phyloP scores from a whole-genome alignment of 2,329 filamentous ascomycete species.

The Apiospora malaysiana region DNA sequence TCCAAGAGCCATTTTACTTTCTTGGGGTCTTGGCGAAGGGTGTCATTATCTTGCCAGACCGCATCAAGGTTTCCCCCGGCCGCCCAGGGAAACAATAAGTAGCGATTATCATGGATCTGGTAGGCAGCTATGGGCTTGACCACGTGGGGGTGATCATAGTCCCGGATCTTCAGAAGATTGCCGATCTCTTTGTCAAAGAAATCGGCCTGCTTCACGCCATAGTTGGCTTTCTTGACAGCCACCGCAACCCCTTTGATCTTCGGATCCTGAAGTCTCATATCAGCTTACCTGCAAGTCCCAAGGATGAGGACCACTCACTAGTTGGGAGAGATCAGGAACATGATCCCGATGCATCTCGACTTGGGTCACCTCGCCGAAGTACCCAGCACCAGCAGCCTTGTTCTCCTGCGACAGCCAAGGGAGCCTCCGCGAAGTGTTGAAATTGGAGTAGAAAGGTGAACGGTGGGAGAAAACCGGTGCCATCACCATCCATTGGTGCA shows the following conservation, averaged over 20 bases:
- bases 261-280: background rate
- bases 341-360: constrained; percentile 23
- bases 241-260: background rate
- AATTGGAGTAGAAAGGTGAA: background rate
- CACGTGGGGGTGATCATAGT: constrained; percentile 22
- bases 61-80: constrained; percentile 27
- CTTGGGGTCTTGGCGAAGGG: background rate
- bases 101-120: constrained; percentile 14
- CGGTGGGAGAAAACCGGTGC: background rate
- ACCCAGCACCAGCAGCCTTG: background rate
- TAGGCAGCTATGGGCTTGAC: constrained; percentile 27
- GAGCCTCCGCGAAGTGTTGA: background rate
- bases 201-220: background rate
- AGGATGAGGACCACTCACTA: background rate
- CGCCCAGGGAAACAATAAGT: constrained; percentile 29
- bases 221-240: constrained; percentile 23
- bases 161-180: constrained; percentile 15
- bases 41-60: constrained; percentile 21
- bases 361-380: constrained; percentile 23
- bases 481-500: background rate
- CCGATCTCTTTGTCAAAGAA: constrained; percentile 22
- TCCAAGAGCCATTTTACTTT: constrained; percentile 25
- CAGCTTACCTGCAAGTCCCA: background rate
- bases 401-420: background rate
- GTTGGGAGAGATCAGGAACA: background rate